phyloP scores from a whole-genome alignment of 768 basidiomycete genomes.

The button mushroom (Agaricus bisporus) region DNA sequence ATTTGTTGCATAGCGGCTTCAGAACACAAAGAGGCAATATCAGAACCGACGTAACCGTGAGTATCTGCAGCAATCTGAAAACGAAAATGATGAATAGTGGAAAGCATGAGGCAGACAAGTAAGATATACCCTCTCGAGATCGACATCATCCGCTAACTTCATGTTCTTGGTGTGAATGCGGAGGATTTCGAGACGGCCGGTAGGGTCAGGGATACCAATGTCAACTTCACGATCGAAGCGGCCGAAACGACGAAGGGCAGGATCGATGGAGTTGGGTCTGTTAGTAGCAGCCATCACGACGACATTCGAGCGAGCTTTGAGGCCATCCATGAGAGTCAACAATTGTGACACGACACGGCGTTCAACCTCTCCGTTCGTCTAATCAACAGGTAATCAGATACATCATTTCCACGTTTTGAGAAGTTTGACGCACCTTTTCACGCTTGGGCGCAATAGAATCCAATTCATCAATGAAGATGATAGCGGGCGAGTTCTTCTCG shows the following conservation, averaged over 20 bases:
- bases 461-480: slow-evolving; percentile 99
- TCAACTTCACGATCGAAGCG: slow-evolving; percentile 99
- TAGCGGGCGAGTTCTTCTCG: slow-evolving; percentile 98
- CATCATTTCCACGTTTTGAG: background rate
- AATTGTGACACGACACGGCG: slow-evolving; percentile 98
- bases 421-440: slow-evolving; percentile 74
- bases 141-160: slow-evolving; percentile 96
- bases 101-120: background rate
- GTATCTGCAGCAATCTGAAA: slow-evolving; percentile 94
- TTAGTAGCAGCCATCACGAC: slow-evolving; percentile 99
- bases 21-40: slow-evolving; percentile 94
- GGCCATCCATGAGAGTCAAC: slow-evolving; percentile 97
- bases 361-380: slow-evolving; percentile 99
- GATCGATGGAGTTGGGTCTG: slow-evolving; percentile 98
- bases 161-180: slow-evolving; percentile 99
- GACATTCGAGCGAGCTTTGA: slow-evolving; percentile 97
- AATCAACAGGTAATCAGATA: slow-evolving; percentile 3
- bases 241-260: slow-evolving; percentile 96
- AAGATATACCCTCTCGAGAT: slow-evolving; percentile 77
- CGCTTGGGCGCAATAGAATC: slow-evolving; percentile 99
- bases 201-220: slow-evolving; percentile 98
- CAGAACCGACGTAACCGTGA: slow-evolving; percentile 98
- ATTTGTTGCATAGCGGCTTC: slow-evolving; percentile 99
- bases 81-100: background rate
- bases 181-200: slow-evolving; percentile 96